Conservation (phyloP, 495 filamentous ascomycete species). For the Neurospora terricola region DNA sequence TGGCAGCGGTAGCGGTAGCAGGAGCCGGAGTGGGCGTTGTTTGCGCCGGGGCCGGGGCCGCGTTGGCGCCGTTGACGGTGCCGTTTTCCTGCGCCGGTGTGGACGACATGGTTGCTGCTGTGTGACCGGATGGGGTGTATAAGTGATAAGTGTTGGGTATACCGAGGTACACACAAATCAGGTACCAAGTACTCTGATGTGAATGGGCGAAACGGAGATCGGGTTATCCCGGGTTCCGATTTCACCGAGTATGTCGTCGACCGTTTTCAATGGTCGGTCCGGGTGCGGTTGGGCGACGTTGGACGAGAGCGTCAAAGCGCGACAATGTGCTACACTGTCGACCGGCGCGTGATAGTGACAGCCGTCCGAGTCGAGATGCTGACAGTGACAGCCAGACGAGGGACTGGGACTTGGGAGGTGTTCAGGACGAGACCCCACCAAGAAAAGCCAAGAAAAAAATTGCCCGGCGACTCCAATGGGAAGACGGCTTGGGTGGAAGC, state of each 20-base stretch:
- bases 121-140: background rate
- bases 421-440: background rate
- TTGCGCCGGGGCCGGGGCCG: conserved; percentile 1
- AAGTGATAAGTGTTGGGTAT: background rate
- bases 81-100: conserved; percentile 4
- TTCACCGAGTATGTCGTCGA: background rate
- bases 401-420: background rate
- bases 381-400: background rate
- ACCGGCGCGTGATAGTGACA: background rate
- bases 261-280: background rate
- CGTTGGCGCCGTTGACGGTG: background rate
- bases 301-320: background rate
- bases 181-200: background rate
- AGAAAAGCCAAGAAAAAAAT: background rate
- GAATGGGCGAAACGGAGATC: background rate
- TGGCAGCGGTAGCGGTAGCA: background rate
- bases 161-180: background rate
- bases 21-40: background rate
- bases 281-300: background rate
- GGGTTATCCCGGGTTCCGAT: background rate
- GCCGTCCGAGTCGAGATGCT: background rate
- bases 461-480: background rate
- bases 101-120: conserved; percentile 9
- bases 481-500: background rate
- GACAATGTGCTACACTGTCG: background rate